These are phyloP conservation scores for Lasiodiplodia citricola DNA, from an alignment of 2,329 filamentous ascomycete species.

Conservation along the genomic window DNA sequence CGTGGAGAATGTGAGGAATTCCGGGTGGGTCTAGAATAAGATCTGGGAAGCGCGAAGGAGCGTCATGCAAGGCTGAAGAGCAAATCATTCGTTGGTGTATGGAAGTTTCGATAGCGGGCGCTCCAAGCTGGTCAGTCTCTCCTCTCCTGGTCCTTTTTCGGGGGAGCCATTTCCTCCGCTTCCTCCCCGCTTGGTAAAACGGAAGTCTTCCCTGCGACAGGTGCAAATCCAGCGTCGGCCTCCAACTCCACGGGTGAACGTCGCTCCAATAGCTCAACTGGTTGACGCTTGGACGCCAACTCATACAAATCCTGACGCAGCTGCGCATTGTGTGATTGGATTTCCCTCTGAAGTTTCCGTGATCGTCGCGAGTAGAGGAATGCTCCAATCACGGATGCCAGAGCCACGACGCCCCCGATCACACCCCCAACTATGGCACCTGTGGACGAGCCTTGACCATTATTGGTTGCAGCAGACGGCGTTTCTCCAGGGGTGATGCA, in stretches of 20 bases:
- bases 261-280: background rate
- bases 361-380: background rate
- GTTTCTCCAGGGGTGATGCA: conserved; percentile 28
- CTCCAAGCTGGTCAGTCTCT: background rate
- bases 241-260: conserved; percentile 5
- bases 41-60: too few species aligned
- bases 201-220: background rate
- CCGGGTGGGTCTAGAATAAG: too few species aligned
- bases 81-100: conserved; percentile 17
- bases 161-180: background rate
- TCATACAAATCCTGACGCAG: background rate
- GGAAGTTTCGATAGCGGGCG: background rate
- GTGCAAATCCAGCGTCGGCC: background rate
- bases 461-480: background rate
- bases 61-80: too few species aligned
- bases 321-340: background rate
- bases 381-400: background rate
- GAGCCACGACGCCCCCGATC: background rate
- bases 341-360: background rate
- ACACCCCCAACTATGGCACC: background rate
- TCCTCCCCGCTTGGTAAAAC: background rate
- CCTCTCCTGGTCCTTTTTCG: background rate
- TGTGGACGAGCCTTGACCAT: background rate
- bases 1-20: too few species aligned
- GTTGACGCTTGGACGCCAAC: background rate